Conservation (phyloP, 73 alveolate genomes). For the Paraurostyla sp. region DNA sequence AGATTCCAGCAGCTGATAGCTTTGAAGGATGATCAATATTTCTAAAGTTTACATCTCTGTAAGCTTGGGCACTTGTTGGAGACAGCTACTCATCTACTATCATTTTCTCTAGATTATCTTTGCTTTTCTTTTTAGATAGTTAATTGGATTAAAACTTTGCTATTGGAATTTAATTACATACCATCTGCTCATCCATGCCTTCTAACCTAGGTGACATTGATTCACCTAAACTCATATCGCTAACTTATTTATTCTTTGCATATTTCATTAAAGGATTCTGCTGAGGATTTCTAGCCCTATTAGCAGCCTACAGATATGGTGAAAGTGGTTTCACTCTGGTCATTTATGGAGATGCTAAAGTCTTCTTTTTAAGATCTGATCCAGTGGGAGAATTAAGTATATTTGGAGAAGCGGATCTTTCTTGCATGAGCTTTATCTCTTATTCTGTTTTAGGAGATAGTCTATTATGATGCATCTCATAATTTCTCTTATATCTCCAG, state of each 20-base stretch:
- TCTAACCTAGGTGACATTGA: background rate
- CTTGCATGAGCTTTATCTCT: background rate
- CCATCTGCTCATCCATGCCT: background rate
- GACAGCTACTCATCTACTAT: background rate
- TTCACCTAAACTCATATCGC: too few species aligned
- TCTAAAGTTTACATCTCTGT: background rate
- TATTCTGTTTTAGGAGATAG: background rate
- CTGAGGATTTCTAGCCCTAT: too few species aligned
- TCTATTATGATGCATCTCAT: background rate
- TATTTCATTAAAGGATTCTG: too few species aligned
- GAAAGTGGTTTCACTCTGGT: conserved; percentile 18
- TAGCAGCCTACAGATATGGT: background rate
- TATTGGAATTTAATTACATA: background rate
- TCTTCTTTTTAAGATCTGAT: background rate
- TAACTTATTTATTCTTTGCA: too few species aligned
- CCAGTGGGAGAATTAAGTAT: too few species aligned
- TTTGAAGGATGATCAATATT: background rate
- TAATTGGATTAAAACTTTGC: background rate
- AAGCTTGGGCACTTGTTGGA: background rate
- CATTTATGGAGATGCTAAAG: conserved; percentile 55
- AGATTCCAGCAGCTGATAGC: background rate
- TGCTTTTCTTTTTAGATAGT: background rate
- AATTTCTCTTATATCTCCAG: conserved; percentile 58
- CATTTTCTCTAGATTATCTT: background rate
- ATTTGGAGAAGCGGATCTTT: background rate